Conservation (phyloP, 768 basidiomycete genomes). For the Tylopilus rubrobrunneus region DNA sequence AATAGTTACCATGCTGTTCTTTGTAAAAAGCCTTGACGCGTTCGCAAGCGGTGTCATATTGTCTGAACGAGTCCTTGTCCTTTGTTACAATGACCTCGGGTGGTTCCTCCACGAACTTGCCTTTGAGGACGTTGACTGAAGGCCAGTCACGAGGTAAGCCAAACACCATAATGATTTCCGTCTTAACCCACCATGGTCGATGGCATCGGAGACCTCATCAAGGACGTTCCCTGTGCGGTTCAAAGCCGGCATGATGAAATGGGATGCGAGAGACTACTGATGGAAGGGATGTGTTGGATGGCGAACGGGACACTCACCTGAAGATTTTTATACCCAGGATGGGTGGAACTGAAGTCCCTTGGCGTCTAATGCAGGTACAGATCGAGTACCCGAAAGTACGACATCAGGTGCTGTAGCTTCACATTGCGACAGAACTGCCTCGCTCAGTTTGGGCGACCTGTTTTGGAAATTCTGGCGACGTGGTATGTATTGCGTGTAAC, state of each 20-base stretch:
- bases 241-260: constrained; percentile 24
- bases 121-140: constrained; percentile 68
- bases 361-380: constrained; percentile 8
- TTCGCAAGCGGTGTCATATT: constrained; percentile 74
- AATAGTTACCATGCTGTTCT: constrained; percentile 63
- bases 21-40: constrained; percentile 76
- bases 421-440: constrained; percentile 13
- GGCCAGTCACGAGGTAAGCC: background rate
- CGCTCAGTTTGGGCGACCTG: constrained; percentile 6
- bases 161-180: background rate
- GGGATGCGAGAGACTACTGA: background rate
- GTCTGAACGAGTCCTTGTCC: constrained; percentile 65
- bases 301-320: background rate
- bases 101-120: constrained; percentile 52
- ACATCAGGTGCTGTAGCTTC: constrained; percentile 20
- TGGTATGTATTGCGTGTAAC: constrained; percentile 9
- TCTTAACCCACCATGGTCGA: constrained; percentile 41
- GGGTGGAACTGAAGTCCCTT: constrained; percentile 6
- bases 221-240: constrained; percentile 30
- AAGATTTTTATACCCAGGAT: constrained; percentile 19
- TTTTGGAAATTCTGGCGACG: constrained; percentile 15
- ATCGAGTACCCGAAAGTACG: constrained; percentile 14
- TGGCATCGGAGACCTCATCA: constrained; percentile 44
- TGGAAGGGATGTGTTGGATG: constrained; percentile 1
- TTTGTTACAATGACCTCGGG: constrained; percentile 55